phyloP scores from a whole-genome alignment of 192 early-diverging fungal genomes.

The Mortierella alpina region DNA sequence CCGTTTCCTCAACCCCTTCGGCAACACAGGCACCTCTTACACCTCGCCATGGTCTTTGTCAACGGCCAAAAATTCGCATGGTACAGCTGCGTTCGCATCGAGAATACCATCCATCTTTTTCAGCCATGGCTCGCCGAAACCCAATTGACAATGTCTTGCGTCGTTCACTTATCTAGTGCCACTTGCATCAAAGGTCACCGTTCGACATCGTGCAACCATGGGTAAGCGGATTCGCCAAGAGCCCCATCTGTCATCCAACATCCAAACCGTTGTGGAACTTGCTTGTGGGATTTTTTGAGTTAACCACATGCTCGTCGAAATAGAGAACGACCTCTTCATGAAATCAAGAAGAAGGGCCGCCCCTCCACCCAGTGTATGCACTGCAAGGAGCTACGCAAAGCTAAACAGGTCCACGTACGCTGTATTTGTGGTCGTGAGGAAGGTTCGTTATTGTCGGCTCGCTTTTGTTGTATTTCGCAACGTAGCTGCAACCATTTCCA shows the following conservation, averaged over 20 bases:
- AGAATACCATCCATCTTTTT: not conserved
- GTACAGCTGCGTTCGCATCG: not conserved
- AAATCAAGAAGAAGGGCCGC: slow-evolving; percentile 77
- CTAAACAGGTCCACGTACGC: slow-evolving; percentile 73
- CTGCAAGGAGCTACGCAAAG: slow-evolving; percentile 73
- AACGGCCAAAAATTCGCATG: slow-evolving; percentile 51
- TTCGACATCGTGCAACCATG: slow-evolving; percentile 45
- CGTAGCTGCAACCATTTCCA: not conserved
- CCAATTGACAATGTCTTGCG: not conserved
- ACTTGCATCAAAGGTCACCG: slow-evolving; percentile 53
- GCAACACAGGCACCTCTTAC: not conserved
- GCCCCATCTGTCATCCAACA: slow-evolving; percentile 1
- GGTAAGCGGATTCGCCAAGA: slow-evolving; percentile 2
- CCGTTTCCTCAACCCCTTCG: not conserved
- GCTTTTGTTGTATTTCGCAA: not conserved
- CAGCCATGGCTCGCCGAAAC: not conserved
- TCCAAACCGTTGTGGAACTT: too few species aligned
- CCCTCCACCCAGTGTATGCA: slow-evolving; percentile 73
- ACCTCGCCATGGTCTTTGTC: slow-evolving; percentile 27
- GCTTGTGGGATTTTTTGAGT: not conserved
- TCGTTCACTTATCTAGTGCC: slow-evolving; percentile 4
- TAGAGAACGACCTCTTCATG: slow-evolving; percentile 66
- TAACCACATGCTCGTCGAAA: not conserved
- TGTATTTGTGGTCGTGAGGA: slow-evolving; percentile 63
- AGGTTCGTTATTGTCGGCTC: slow-evolving; percentile 12